These are phyloP conservation scores for Lotus japonicus DNA, from an alignment of 306 rosid species.

Conservation along the genomic window DNA sequence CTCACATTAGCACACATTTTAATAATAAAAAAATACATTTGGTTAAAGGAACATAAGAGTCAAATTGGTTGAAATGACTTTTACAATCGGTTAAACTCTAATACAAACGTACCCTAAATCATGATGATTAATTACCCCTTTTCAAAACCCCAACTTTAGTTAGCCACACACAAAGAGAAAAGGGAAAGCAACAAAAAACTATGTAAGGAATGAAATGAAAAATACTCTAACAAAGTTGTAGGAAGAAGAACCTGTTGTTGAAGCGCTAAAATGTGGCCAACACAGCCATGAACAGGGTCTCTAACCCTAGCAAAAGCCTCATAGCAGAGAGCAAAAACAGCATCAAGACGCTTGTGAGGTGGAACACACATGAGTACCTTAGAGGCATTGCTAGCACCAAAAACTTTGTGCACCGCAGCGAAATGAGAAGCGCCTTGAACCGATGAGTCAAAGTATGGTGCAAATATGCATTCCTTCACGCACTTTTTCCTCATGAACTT, in stretches of 20 bases:
- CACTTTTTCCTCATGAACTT: conserved; percentile 82
- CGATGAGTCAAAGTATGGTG: conserved; percentile 82
- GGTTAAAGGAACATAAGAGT: no score
- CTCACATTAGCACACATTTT: no score
- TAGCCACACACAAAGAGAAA: no score
- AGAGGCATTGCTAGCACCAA: conserved; percentile 97
- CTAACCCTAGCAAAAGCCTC: conserved; percentile 79
- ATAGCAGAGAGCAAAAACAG: conserved; percentile 72
- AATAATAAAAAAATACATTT: no score
- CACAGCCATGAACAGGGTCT: conserved; percentile 89
- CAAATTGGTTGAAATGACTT: no score
- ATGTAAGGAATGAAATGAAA: no score
- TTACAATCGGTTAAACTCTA: no score
- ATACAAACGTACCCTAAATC: no score
- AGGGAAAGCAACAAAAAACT: no score
- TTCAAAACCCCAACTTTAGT: no score
- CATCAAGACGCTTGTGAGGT: conserved; percentile 53
- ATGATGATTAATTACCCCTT: no score
- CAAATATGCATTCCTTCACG: conserved; percentile 74
- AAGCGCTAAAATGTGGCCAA: conserved; percentile 67
- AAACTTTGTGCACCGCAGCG: conserved; percentile 90
- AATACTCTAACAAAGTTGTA: no score
- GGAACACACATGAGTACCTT: conserved; percentile 67
- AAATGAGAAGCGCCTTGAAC: conserved; percentile 79
- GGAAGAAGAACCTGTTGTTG: conserved; percentile 59